phyloP scores from a whole-genome alignment of 1,284 basidiomycete species.

The Papiliotrema nemorosa region DNA sequence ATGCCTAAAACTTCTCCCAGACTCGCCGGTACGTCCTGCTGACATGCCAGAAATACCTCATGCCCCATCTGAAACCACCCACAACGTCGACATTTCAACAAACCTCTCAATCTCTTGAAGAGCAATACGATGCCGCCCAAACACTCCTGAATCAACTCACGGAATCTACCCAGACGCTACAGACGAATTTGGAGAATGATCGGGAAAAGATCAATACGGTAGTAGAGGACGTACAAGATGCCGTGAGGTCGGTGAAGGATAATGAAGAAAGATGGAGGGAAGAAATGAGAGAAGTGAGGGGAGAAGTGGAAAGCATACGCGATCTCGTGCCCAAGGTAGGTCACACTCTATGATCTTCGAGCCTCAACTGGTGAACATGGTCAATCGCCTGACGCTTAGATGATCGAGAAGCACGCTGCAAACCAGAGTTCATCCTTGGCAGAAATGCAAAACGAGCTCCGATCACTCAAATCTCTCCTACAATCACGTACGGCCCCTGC shows the following conservation, averaged over 20 bases:
- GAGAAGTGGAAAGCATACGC: constrained; percentile 84
- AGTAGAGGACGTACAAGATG: constrained; percentile 73
- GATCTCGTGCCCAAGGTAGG: constrained; percentile 84
- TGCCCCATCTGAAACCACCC: constrained; percentile 89
- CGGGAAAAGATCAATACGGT: constrained; percentile 71
- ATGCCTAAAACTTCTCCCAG: too few species aligned
- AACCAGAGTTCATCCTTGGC: constrained; percentile 62
- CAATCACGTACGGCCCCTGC: constrained; percentile 61
- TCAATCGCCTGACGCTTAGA: constrained; percentile 52
- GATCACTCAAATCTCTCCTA: constrained; percentile 87
- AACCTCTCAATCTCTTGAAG: constrained; percentile 76
- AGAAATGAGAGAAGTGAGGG: constrained; percentile 86
- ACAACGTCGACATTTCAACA: constrained; percentile 82
- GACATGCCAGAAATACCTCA: constrained; percentile 71
- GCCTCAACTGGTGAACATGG: not conserved
- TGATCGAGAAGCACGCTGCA: constrained; percentile 92
- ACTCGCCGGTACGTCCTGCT: too few species aligned
- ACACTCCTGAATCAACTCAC: constrained; percentile 58
- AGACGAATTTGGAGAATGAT: constrained; percentile 80
- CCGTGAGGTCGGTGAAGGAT: constrained; percentile 71
- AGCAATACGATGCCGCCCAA: constrained; percentile 92
- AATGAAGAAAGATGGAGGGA: constrained; percentile 75
- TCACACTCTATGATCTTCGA: not conserved
- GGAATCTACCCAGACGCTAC: constrained; percentile 65
- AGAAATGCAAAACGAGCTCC: constrained; percentile 83